Evolutionary conservation across 768 basidiomycete genomes (phyloP), one percentile per base, ranked within the genome.

Genomic region (Amanita pseudoporphyria): DNA sequence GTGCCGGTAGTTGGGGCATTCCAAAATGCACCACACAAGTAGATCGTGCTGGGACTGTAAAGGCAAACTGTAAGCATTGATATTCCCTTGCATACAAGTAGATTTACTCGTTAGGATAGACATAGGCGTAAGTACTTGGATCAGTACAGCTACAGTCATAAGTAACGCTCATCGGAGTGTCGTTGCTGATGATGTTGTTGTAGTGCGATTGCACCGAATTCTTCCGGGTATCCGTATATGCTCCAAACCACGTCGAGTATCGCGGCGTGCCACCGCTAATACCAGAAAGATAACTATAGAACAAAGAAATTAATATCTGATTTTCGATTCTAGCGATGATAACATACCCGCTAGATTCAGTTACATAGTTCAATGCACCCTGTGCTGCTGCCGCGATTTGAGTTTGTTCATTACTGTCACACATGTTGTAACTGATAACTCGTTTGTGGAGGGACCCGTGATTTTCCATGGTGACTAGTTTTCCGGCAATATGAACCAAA

Each of bases 1-100:
- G 51, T 52, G 18, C 53, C 53, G 26, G 32, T 54, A 16, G 35
- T 3, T 9, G 53, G 45, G 22, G 41, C 50, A 12, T 28, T 19
- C 50, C 50, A 54, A 52, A 54, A 54, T 16, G 18, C 21, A 12
- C 12, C 12, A 14, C 33, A 35, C 6, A 47, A 18, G 16, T 22
- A 37, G 5, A 47, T 31, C 26, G 21, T 28, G 14, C 26, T 7
- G 31, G 14, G n/a, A 18, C 43, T 26, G 28, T 5, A 22, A 19
- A 12, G 13, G 22, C 14, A 12, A 28, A 26, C 24, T 45, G 9
- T 28, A 5, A 31, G n/a, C 31, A 28, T 6, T 7, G 5, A 5
- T 18, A 31, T n/a, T 18, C 24, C 14, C 18, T 28, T 14, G n/a
- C n/a, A n/a, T n/a, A 31, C 2, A 16, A 45, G 18, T 13, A 30